phyloP scores from a whole-genome alignment of 2,329 filamentous ascomycete genomes.

The Uncinocarpus reesii region DNA sequence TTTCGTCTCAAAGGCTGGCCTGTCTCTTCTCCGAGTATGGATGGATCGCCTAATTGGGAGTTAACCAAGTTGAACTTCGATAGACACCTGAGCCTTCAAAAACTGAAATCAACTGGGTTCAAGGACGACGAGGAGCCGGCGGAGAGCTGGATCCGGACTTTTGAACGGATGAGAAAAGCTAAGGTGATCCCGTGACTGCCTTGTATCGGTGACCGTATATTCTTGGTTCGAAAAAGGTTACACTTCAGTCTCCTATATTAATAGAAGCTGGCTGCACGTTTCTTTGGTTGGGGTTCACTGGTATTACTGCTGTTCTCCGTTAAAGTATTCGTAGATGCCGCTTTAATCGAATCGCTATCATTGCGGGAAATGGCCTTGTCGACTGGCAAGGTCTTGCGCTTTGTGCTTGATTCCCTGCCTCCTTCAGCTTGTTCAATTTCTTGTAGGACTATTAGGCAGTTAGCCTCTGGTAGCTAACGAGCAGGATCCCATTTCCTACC shows the following conservation, averaged over 20 bases:
- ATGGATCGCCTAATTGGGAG: conserved; percentile 16
- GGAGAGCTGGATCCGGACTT: conserved; percentile 12
- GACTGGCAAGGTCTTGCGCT: not conserved
- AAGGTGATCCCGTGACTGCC: conserved; percentile 12
- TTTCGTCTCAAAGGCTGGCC: conserved; percentile 14
- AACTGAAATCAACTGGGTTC: conserved; percentile 14
- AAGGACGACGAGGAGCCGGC: conserved; percentile 11
- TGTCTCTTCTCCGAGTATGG: conserved; percentile 14
- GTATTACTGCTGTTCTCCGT: not conserved
- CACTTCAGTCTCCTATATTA: not conserved
- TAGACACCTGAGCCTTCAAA: conserved; percentile 13
- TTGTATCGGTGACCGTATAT: not conserved
- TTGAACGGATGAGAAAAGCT: conserved; percentile 14
- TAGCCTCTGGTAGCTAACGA: not conserved
- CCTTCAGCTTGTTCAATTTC: conserved; percentile 35
- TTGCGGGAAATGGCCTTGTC: not conserved
- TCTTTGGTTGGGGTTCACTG: not conserved
- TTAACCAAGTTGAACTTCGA: conserved; percentile 15
- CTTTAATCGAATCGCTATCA: not conserved
- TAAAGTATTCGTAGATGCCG: not conserved
- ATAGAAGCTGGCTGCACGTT: conserved; percentile 5
- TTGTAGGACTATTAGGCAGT: conserved; percentile 5
- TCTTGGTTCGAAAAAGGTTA: no score
- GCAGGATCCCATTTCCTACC: conserved; percentile 41
- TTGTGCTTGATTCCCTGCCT: conserved; percentile 23